phyloP scores from a whole-genome alignment of 192 early-diverging fungal species.

The Mortierella claussenii region DNA sequence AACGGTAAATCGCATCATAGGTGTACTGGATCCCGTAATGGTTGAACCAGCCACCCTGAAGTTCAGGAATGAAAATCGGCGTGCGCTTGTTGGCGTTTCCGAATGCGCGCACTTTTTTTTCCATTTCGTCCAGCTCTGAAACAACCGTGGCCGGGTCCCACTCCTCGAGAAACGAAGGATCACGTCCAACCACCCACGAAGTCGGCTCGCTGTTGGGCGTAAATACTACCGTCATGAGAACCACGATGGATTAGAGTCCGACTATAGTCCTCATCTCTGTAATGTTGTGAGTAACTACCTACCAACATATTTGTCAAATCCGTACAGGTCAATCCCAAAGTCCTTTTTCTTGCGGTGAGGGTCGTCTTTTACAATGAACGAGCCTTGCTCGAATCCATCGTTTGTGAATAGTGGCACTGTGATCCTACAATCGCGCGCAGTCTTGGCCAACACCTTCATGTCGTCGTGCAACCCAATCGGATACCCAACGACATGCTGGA shows the following conservation, averaged over 20 bases:
- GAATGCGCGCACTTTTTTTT: slow-evolving; percentile 72
- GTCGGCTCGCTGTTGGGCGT: slow-evolving; percentile 63
- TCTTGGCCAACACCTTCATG: slow-evolving; percentile 79
- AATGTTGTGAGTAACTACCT: too few species aligned
- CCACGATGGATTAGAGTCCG: not conserved
- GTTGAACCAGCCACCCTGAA: slow-evolving; percentile 86
- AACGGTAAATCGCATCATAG: slow-evolving; percentile 76
- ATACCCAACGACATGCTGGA: slow-evolving; percentile 66
- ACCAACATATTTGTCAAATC: slow-evolving; percentile 84
- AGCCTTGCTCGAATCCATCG: slow-evolving; percentile 78
- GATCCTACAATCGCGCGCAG: slow-evolving; percentile 79
- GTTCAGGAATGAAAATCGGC: slow-evolving; percentile 79
- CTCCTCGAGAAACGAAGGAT: slow-evolving; percentile 58
- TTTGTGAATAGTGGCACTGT: slow-evolving; percentile 90
- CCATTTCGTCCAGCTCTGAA: slow-evolving; percentile 68
- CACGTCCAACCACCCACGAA: slow-evolving; percentile 53
- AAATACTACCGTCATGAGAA: slow-evolving; percentile 54
- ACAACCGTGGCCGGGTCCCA: slow-evolving; percentile 65
- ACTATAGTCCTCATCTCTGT: too few species aligned
- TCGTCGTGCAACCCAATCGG: slow-evolving; percentile 85
- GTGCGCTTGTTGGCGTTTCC: slow-evolving; percentile 72
- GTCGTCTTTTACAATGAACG: slow-evolving; percentile 63
- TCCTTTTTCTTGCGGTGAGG: slow-evolving; percentile 45
- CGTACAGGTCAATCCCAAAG: slow-evolving; percentile 84
- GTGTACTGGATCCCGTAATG: slow-evolving; percentile 70